A percentile compares a stretch with the other conserved stretches of the same genome.
These are phyloP conservation scores for Solanum pinnatisectum DNA, from an alignment of 257 asterid genomes.

Conservation along the genomic window DNA sequence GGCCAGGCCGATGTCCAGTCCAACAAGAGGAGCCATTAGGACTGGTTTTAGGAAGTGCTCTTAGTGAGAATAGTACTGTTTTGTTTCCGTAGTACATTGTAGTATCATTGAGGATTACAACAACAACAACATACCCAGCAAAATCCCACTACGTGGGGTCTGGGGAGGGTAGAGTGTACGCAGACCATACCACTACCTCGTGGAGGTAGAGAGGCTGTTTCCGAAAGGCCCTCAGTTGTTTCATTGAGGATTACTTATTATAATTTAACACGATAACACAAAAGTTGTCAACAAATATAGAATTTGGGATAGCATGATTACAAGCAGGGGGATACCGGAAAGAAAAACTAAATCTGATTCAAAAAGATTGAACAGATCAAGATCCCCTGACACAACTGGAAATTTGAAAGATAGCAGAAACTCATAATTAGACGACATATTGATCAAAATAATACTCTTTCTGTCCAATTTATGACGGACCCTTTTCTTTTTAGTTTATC, in stretches of 20 bases:
- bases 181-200: neutral
- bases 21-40: neutral
- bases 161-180: neutral
- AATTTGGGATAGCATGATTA: neutral
- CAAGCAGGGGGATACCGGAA: neutral
- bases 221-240: neutral
- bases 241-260: neutral
- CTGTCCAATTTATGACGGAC: neutral
- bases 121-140: neutral
- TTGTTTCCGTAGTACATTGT: neutral
- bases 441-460: neutral
- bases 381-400: neutral
- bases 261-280: neutral
- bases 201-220: neutral
- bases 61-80: neutral
- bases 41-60: neutral
- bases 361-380: neutral
- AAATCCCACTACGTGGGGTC: neutral
- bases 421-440: neutral
- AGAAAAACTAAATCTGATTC: neutral
- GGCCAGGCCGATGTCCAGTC: neutral
- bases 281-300: neutral
- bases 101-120: neutral
- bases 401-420: neutral
- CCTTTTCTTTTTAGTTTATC: neutral